Evolutionary conservation across 1,139 yeast genomes (phyloP).

Genomic region (Yamadazyma mexicana): DNA sequence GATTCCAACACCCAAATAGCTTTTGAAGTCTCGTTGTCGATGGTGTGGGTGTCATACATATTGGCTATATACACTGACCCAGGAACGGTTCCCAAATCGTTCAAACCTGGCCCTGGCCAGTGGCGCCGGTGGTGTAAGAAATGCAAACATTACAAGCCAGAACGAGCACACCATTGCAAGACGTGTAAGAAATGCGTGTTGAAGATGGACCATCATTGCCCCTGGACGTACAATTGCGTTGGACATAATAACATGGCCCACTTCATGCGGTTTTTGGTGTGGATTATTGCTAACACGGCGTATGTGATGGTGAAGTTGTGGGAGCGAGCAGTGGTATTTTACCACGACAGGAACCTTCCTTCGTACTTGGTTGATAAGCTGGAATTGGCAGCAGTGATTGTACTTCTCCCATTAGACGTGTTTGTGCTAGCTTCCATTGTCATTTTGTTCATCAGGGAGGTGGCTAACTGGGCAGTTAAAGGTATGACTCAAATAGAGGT

Average conservation of each 20-base stretch:
- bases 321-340: conserved; percentile 45
- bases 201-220: conserved; percentile 91
- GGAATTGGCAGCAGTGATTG: conserved; percentile 57
- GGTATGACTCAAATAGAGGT: conserved; percentile 93
- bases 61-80: conserved; percentile 59
- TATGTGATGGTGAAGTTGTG: conserved; percentile 47
- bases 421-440: conserved; percentile 61
- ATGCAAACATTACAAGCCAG: conserved; percentile 90
- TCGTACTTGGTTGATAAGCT: conserved; percentile 53
- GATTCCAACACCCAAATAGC: conserved; percentile 39
- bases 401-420: conserved; percentile 55
- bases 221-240: conserved; percentile 92
- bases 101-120: conserved; percentile 25
- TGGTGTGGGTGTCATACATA: conserved; percentile 73
- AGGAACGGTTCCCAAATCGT: conserved; percentile 32
- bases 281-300: conserved; percentile 62
- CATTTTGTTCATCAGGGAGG: conserved; percentile 60
- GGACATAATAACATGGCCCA: conserved; percentile 83
- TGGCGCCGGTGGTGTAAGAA: conserved; percentile 52
- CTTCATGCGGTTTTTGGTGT: conserved; percentile 71
- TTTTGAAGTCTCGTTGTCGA: conserved; percentile 49
- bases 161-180: conserved; percentile 88
- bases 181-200: conserved; percentile 69
- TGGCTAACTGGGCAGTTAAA: conserved; percentile 50
- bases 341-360: conserved; percentile 57